Evolutionary conservation across 768 basidiomycete genomes (phyloP), one percentile per base, ranked within the genome.

Genomic region (Xanthoconium stramineum): DNA sequence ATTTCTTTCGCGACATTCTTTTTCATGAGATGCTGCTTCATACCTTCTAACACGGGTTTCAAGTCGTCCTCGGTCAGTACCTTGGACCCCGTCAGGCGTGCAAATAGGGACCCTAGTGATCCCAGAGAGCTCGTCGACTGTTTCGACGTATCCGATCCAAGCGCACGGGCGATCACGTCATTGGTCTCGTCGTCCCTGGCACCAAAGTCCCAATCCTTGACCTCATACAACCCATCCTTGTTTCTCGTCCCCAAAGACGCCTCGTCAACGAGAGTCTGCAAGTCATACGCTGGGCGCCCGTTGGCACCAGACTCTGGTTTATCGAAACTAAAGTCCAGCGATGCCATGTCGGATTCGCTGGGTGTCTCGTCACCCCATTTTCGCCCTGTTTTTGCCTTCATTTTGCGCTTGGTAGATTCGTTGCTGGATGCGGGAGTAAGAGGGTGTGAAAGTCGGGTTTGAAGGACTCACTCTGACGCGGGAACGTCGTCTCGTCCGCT

Each of bases 1-100:
- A 98, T 98, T 56, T 95, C 94, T 72, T 85, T 91, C 5, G 97
- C 97, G 6, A 99, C 97, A 65, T 99, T 99, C 79, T 98, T 98
- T 75, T 89, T 85, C 94, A 98, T 98, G 44, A 99, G 78, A 72
- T 98, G 96, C 58, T 95, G 92, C 71, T 96, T 94, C 94, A 98
- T 98, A 17, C 85, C 91, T 49, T 88, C 88, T 44, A 98, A 69
- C 1, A 96, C 90, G 9, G 96, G 96, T 61, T 83, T 83, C 52
- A 98, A 72, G 69, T 98, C 96, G 38, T 83, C 79, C 53, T 91
- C 82, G 1, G 88, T 89, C 53, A 99, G 75, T 3, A 85, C 77
- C 72, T 94, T 95, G 28, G 85, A 85, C 0, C 94, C 91, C 5
- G 93, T 95, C 62, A 97, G 73, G 43, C 91, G 81, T 7, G 91